Base-by-base conservation (phyloP, 176 grass and related monocot genomes). In the Eragrostis nindensis region DNA sequence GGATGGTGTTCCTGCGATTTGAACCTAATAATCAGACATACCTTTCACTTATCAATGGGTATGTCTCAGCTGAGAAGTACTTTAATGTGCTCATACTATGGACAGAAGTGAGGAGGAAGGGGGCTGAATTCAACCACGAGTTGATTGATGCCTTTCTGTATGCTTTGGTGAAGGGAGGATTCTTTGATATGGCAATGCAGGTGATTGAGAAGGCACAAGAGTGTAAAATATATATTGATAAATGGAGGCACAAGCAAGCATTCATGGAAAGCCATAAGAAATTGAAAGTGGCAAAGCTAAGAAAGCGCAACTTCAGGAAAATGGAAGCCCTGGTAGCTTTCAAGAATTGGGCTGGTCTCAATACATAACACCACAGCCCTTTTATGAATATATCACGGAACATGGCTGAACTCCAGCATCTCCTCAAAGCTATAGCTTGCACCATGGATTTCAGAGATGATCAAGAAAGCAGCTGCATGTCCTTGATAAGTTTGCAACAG, bases 241-340 rank as follows among this genome's bases (percentile, higher is more conserved):
- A 98, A 78, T 98, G 96, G 96, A 93, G 90, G 78, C 91, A 98
- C 72, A 98, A 98, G 71, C 96, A 98, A 52, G 90, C 96, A 54
- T 98, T 98, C 82, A 93, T 98, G 96, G 96, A 95, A 86, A 98
- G 77, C 19, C 96, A 98, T 61, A 98, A 98, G 79, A 98, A 98
- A 76, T 69, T 98, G 68, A 95, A 85, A 84, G 86, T 95, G 42
- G 81, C 90, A 24, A 98, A 98, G 70, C 83, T 98, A 73, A 91
- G 96, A 78, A 93, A 88, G 75, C 88, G 86, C 25, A 95, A 93
- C 71, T 98, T 91, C 66, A 87, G 92, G 71, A 98, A 98, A 79
- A 91, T 95, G 92, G 92, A 93, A 89, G 92, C 96, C 22, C 62
- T 98, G 47, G 62, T 98, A 73, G 96, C 96, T 27, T 98, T 98